These are phyloP conservation scores for Trametes coccinea DNA, from an alignment of 768 basidiomycete species.

Conservation along the genomic window DNA sequence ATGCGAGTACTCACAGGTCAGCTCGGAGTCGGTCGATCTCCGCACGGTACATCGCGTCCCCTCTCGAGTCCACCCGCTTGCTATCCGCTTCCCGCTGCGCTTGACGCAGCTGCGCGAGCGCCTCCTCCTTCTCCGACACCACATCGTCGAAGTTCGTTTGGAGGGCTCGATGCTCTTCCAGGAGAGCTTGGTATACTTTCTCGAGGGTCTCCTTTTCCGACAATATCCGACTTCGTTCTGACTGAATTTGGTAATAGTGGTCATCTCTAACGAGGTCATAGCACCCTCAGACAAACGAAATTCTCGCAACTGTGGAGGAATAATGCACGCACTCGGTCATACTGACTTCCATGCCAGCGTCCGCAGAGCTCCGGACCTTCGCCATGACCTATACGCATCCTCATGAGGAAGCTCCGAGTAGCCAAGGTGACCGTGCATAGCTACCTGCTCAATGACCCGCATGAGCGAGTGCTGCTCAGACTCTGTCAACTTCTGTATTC, in stretches of 20 bases:
- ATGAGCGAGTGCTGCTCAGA: conserved; percentile 86
- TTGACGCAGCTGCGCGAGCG: conserved; percentile 60
- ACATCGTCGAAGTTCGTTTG: conserved; percentile 79
- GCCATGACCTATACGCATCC: conserved; percentile 62
- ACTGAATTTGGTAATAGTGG: conserved; percentile 85
- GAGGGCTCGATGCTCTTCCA: conserved; percentile 73
- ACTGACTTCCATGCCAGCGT: conserved; percentile 52
- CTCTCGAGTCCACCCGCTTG: conserved; percentile 61
- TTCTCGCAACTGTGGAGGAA: not conserved
- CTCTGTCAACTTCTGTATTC: conserved; percentile 83
- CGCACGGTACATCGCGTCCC: conserved; percentile 71
- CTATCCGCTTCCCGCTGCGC: conserved; percentile 58
- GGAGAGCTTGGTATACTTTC: conserved; percentile 71
- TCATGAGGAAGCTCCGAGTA: not conserved
- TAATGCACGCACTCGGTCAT: conserved; percentile 75
- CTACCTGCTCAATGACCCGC: conserved; percentile 91
- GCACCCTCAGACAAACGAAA: not conserved
- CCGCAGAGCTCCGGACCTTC: conserved; percentile 61
- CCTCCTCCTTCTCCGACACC: conserved; percentile 78
- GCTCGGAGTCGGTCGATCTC: conserved; percentile 81
- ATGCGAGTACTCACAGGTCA: conserved; percentile 72
- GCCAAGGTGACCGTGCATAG: conserved; percentile 24
- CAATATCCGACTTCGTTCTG: conserved; percentile 72
- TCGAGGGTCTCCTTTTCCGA: conserved; percentile 87
- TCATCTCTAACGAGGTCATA: conserved; percentile 60